These are phyloP conservation scores for Aspergillus neoniger DNA, from an alignment of 2,329 filamentous ascomycete genomes.

Conservation along the genomic window DNA sequence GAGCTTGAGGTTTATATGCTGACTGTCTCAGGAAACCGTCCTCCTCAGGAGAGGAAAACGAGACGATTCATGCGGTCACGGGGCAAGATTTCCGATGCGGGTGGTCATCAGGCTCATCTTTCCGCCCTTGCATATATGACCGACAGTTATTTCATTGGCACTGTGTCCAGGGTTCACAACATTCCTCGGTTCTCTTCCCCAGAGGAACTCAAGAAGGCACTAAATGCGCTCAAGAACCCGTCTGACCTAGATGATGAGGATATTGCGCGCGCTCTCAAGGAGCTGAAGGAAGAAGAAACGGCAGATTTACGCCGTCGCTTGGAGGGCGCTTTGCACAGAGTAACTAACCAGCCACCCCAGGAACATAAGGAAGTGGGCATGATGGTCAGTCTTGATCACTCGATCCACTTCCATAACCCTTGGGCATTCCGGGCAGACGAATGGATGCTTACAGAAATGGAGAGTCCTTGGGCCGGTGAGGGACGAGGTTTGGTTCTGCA, in stretches of 20 bases:
- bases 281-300: slow-evolving; percentile 46
- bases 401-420: slow-evolving; percentile 55
- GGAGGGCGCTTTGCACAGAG: slow-evolving; percentile 36
- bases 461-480: slow-evolving; percentile 54
- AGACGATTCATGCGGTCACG: slow-evolving; percentile 54
- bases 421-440: slow-evolving; percentile 52
- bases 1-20: not conserved
- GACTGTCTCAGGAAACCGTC: slow-evolving; percentile 28
- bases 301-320: slow-evolving; percentile 40
- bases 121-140: slow-evolving; percentile 90
- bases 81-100: slow-evolving; percentile 70
- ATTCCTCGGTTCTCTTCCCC: slow-evolving; percentile 71
- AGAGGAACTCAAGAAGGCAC: slow-evolving; percentile 41
- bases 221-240: slow-evolving; percentile 46
- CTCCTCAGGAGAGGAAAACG: slow-evolving; percentile 67
- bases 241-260: slow-evolving; percentile 46
- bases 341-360: slow-evolving; percentile 25
- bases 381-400: slow-evolving; percentile 55
- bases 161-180: slow-evolving; percentile 75
- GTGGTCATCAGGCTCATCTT: slow-evolving; percentile 78
- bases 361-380: slow-evolving; percentile 47
- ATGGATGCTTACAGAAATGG: slow-evolving; percentile 54
- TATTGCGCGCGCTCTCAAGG: slow-evolving; percentile 42
- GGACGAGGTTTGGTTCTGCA: slow-evolving; percentile 52
- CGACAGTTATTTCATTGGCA: slow-evolving; percentile 91